Evolutionary conservation across 2,329 filamentous ascomycete genomes (phyloP), one percentile per base, ranked within the genome.

Genomic region (Sarocladiaceae sp.): DNA sequence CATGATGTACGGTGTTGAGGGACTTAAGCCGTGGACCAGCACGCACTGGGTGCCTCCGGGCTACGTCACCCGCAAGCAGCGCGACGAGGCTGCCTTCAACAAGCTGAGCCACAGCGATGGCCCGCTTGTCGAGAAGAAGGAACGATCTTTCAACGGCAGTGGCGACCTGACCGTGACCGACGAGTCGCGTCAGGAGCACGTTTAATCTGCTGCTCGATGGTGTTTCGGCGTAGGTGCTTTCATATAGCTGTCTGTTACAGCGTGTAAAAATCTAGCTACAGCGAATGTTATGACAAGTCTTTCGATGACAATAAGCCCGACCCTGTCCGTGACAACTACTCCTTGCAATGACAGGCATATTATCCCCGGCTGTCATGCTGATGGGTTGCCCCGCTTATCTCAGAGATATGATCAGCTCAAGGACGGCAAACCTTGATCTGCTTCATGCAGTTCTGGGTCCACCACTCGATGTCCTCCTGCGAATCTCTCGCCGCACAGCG

Each of bases 21-120:
- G 68, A 33, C 69, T 84, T n/a, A 76, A 74, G 59, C 73, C 82
- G 3, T 81, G 78, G 74, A 73, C 71, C 57, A 80, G 76, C 53
- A 59, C 64, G 48, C 65, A 70, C 49, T 84, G 74, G 74, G 60
- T 64, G 27, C 68, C 68, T 12, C 63, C 62, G 1, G 68, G 68
- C n/a, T 70, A 69, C 48, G 53, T 63, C 48, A 70, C 61, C 42
- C 62, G 63, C 44, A 61, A 57, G 57, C 48, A 63, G 46, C 55
- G 63, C 43, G 63, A 66, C 40, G 58, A 59, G 15, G 26, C 47
- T 6, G 46, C 55, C 31, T 56, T 60, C 44, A 51, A 50, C 4
- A 46, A 54, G 31, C 43, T 50, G 32, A 55, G 50, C 27, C 45
- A 46, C 37, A 33, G 37, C n/a, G 41, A 21, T 6, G 26, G 32